These are phyloP conservation scores for Lentinula edodes DNA, from an alignment of 768 basidiomycete genomes.

Conservation along the genomic window DNA sequence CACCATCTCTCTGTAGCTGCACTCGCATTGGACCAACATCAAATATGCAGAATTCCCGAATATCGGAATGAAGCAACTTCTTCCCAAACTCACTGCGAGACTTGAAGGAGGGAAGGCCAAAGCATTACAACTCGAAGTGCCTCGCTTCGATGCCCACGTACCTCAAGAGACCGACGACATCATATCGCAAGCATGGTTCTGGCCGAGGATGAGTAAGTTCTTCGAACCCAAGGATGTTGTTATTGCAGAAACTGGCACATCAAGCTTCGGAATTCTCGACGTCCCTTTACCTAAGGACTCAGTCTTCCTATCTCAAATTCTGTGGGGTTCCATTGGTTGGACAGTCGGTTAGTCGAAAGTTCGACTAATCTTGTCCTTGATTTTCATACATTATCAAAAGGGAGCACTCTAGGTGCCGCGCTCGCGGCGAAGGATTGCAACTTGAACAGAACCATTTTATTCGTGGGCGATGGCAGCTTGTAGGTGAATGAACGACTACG, in stretches of 20 bases:
- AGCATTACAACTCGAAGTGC: conserved; percentile 41
- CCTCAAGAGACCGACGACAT: conserved; percentile 44
- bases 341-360: conserved; percentile 51
- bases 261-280: conserved; percentile 81
- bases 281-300: conserved; percentile 70
- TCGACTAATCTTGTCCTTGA: background rate
- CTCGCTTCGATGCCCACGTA: conserved; percentile 33
- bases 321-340: conserved; percentile 95
- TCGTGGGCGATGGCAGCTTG: conserved; percentile 82
- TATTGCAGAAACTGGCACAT: conserved; percentile 68
- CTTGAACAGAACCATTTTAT: conserved; percentile 69
- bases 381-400: conserved; percentile 19
- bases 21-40: conserved; percentile 67
- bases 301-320: conserved; percentile 65
- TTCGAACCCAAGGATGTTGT: conserved; percentile 51
- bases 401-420: conserved; percentile 70
- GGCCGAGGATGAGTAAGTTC: conserved; percentile 54
- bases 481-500: conserved; percentile 26
- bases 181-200: conserved; percentile 64
- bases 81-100: conserved; percentile 63
- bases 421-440: conserved; percentile 66
- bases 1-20: conserved; percentile 41
- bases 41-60: conserved; percentile 57
- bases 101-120: conserved; percentile 34
- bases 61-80: conserved; percentile 73